Percentiles rank a stretch among this genome's conserved stretches.
Evolutionary conservation across 2,329 filamentous ascomycete genomes (phyloP).

Genomic region (Sclerotinia borealis): DNA sequence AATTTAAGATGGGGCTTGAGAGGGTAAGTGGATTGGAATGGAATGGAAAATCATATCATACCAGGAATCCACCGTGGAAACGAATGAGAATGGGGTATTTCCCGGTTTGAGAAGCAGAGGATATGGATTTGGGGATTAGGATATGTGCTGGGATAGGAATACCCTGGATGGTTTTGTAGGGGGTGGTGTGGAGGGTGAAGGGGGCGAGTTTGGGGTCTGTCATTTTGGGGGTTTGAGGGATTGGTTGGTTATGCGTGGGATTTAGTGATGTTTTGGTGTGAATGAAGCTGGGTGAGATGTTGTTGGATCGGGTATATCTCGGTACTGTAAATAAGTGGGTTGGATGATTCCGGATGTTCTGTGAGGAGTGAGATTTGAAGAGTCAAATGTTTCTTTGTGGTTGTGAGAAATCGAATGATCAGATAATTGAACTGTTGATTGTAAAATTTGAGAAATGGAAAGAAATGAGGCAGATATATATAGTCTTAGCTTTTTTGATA

Average conservation of each 20-base stretch:
- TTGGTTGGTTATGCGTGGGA: neutral
- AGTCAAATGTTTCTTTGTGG: too few species aligned
- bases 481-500: too few species aligned
- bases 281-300: neutral
- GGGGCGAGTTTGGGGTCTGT: neutral
- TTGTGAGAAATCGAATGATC: too few species aligned
- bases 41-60: too few species aligned
- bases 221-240: neutral
- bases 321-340: neutral
- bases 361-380: too few species aligned
- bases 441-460: too few species aligned
- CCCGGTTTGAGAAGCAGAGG: neutral
- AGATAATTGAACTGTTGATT: too few species aligned
- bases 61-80: conserved; percentile 14
- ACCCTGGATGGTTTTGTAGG: neutral
- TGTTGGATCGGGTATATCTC: neutral
- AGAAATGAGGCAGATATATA: too few species aligned
- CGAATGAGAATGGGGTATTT: conserved; percentile 12
- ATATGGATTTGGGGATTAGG: conserved; percentile 13
- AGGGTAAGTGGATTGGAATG: too few species aligned
- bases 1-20: too few species aligned
- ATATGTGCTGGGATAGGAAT: neutral
- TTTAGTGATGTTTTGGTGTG: neutral
- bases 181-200: neutral
- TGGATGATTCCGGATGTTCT: too few species aligned